Percentiles rank a stretch among this genome's conserved stretches.
phyloP scores from a whole-genome alignment of 306 rosid species.

The Glycine soja region DNA sequence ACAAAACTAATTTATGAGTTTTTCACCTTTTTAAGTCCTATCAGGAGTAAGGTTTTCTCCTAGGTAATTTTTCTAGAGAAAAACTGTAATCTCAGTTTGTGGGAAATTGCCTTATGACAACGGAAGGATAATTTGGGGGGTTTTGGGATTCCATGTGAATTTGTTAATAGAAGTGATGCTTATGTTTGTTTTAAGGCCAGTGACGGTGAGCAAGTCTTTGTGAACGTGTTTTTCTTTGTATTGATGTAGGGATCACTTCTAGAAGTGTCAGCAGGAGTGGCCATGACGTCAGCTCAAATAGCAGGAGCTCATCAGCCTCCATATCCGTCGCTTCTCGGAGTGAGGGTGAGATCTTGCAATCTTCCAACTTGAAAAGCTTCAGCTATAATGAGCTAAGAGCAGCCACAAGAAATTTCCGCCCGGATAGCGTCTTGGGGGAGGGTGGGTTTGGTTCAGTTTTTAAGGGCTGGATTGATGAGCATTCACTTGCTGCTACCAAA shows the following conservation, averaged over 20 bases:
- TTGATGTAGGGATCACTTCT: conserved; percentile 69
- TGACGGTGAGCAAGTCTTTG: neutral
- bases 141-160: conserved; percentile 29
- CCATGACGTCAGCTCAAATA: conserved; percentile 54
- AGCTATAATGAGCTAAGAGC: conserved; percentile 70
- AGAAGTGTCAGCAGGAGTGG: conserved; percentile 70
- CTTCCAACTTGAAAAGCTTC: conserved; percentile 75
- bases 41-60: conserved; percentile 17
- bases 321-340: conserved; percentile 71
- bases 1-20: neutral
- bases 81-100: neutral
- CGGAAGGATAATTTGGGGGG: neutral
- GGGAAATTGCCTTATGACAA: conserved; percentile 25
- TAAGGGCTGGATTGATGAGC: conserved; percentile 93
- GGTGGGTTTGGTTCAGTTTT: conserved; percentile 98
- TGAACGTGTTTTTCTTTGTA: conserved; percentile 37
- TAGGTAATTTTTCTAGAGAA: neutral
- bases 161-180: conserved; percentile 22
- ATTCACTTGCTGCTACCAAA: conserved; percentile 71
- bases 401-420: conserved; percentile 93
- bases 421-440: conserved; percentile 91
- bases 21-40: neutral
- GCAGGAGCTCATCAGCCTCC: conserved; percentile 73
- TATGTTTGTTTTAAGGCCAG: no score
- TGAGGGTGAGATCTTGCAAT: conserved; percentile 82